These are phyloP conservation scores for Tranzscheliella williamsii DNA, from an alignment of 1,284 basidiomycete species.

Conservation along the genomic window DNA sequence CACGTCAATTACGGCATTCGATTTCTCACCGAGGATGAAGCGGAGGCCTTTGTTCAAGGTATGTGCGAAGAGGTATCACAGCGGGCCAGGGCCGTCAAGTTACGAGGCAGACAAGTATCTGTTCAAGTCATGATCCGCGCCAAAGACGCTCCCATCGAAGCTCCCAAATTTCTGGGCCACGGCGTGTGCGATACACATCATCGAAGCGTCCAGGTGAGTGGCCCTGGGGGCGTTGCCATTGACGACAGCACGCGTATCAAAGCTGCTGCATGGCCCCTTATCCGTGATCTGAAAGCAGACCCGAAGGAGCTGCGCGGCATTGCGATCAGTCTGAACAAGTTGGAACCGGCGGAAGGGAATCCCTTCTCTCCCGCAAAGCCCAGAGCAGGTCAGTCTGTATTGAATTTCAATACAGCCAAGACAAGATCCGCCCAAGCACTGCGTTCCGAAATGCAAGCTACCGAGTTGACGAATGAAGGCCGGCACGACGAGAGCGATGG, in stretches of 20 bases:
- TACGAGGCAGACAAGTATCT: constrained; percentile 76
- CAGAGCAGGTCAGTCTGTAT: constrained; percentile 19
- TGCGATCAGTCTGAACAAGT: constrained; percentile 87
- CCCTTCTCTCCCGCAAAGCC: constrained; percentile 15
- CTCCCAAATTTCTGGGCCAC: constrained; percentile 96
- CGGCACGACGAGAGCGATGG: constrained; percentile 9
- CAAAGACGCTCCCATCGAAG: constrained; percentile 81
- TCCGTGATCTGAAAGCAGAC: constrained; percentile 75
- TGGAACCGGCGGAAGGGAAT: constrained; percentile 64
- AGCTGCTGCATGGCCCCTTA: constrained; percentile 76
- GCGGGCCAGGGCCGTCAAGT: constrained; percentile 67
- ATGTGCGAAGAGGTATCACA: constrained; percentile 46
- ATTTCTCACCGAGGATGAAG: constrained; percentile 79
- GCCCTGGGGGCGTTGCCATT: constrained; percentile 65
- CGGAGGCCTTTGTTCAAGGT: constrained; percentile 64
- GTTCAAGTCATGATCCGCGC: constrained; percentile 81
- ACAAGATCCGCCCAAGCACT: neutral
- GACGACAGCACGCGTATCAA: constrained; percentile 74
- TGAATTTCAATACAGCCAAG: constrained; percentile 8
- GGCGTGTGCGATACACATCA: constrained; percentile 82
- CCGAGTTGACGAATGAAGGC: neutral
- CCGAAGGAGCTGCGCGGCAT: constrained; percentile 88
- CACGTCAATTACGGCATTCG: constrained; percentile 78
- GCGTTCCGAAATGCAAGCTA: too few relatives aligned
- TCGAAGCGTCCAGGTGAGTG: constrained; percentile 70